Evolutionary conservation across 2,329 filamentous ascomycete genomes (phyloP).

Genomic region (Hymenoscyphus albidus): DNA sequence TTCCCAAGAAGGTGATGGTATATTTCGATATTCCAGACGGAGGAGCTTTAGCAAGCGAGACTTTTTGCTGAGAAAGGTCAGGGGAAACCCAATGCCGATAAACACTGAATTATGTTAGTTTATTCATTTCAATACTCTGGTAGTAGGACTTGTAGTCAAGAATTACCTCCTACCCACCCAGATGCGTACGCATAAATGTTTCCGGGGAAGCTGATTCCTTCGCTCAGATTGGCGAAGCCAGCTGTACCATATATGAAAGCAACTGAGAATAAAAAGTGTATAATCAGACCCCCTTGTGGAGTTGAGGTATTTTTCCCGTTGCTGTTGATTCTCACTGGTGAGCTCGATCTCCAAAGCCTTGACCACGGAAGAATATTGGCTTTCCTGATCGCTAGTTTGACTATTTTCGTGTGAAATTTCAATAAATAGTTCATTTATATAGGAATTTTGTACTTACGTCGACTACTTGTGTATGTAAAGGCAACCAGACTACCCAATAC

Average conservation of each 20-base stretch:
- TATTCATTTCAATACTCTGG: background rate
- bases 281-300: background rate
- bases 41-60: background rate
- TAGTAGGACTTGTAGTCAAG: background rate
- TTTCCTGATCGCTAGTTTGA: background rate
- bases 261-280: background rate
- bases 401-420: background rate
- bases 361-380: constrained; percentile 5
- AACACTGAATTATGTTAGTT: background rate
- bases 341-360: background rate
- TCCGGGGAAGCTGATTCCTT: background rate
- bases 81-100: background rate
- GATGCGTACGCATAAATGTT: background rate
- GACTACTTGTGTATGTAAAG: constrained; percentile 7
- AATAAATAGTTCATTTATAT: background rate
- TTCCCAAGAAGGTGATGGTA: background rate
- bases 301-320: background rate
- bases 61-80: background rate
- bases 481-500: constrained; percentile 10
- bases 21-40: background rate
- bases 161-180: background rate
- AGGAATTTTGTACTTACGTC: constrained; percentile 2
- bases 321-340: background rate
- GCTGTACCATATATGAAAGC: background rate
- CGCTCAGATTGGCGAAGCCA: background rate